Conservation (phyloP, 164 flowering plant genomes). For the Magnolia officinalis region DNA sequence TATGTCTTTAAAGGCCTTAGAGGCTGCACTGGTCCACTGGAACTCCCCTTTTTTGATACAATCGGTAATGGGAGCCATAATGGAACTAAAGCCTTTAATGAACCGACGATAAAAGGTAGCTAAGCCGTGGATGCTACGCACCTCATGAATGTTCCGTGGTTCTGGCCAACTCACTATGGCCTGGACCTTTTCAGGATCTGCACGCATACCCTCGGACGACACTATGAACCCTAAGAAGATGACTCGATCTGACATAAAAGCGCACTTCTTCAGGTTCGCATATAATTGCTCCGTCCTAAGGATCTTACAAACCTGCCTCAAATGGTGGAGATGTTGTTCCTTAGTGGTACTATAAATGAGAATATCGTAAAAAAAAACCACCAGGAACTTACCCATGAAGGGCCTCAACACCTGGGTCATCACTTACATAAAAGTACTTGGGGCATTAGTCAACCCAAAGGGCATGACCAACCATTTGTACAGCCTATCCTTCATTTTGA, state of each 20-base stretch:
- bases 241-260: neutral
- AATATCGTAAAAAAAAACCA: slow-evolving; percentile 2
- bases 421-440: slow-evolving; percentile 2
- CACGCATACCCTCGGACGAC: no score
- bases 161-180: no score
- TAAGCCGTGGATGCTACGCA: no score
- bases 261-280: slow-evolving; percentile 1
- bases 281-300: neutral
- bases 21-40: no score
- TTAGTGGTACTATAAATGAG: neutral
- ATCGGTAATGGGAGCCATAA: no score
- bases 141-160: no score
- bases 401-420: slow-evolving; percentile 5
- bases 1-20: no score
- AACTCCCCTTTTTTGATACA: no score
- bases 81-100: no score
- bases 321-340: neutral
- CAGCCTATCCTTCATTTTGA: neutral
- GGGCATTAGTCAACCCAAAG: neutral
- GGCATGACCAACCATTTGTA: slow-evolving; percentile 3
- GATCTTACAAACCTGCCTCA: neutral
- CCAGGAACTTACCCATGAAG: slow-evolving; percentile 6
- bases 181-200: no score
- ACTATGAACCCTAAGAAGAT: neutral
- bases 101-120: no score